phyloP scores from a whole-genome alignment of 805 yeast species.

The Hanseniaspora lachancei region DNA sequence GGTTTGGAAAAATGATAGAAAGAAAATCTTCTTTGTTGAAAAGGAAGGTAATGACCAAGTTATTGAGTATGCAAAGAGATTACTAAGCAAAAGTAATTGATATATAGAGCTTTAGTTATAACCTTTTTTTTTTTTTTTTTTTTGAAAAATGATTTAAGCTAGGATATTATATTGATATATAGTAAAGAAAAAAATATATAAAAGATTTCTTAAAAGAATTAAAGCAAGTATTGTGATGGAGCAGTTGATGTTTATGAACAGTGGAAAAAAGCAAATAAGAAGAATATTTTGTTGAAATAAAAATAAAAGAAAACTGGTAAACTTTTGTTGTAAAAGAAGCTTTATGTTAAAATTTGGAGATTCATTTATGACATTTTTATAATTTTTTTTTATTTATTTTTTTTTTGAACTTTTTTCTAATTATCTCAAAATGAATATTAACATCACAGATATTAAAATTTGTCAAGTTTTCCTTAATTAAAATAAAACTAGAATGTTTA shows the following conservation, averaged over 20 bases:
- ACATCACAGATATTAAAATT: neutral
- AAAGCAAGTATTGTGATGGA: neutral
- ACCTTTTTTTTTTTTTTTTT: too few relatives aligned
- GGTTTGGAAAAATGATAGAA: constrained; percentile 66
- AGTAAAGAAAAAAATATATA: neutral
- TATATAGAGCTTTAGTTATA: neutral
- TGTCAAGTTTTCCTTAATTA: neutral
- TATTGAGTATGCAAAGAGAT: constrained; percentile 77
- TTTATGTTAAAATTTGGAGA: neutral
- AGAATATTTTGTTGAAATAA: neutral
- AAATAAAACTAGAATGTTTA: neutral
- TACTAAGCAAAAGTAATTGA: constrained; percentile 22
- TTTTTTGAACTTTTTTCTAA: neutral
- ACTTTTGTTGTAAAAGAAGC: neutral
- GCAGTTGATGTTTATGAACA: neutral
- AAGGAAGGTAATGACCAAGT: constrained; percentile 77
- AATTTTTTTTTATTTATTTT: neutral
- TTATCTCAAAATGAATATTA: neutral
- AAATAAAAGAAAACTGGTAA: neutral
- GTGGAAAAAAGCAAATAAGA: neutral
- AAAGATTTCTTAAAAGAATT: neutral
- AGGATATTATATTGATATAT: neutral
- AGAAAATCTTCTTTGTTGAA: constrained; percentile 70
- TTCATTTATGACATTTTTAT: neutral
- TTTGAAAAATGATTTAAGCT: neutral